Conservation (phyloP, 75 land plant species). For the Selaginella moellendorffii region DNA sequence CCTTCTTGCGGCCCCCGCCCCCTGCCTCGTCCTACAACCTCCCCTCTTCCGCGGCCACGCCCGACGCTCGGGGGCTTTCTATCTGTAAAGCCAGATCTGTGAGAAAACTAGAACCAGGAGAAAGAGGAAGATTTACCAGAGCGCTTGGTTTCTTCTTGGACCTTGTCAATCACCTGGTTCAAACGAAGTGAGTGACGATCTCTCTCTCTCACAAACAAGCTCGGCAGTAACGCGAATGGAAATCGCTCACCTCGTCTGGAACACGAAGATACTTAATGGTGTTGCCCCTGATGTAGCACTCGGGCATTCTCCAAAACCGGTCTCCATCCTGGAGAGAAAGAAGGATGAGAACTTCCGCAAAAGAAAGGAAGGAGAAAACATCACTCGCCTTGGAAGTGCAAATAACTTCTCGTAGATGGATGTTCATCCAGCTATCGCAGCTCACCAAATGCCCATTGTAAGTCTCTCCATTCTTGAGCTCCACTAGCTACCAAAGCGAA, state of each 20-base stretch:
- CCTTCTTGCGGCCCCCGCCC: neutral
- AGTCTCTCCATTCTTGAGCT: conserved; percentile 9
- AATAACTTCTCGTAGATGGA: conserved; percentile 7
- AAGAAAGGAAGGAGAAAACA: neutral
- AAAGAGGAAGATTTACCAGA: neutral
- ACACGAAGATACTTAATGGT: conserved; percentile 6
- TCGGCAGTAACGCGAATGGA: neutral
- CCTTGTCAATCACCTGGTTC: conserved; percentile 7
- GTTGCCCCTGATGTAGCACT: conserved; percentile 7
- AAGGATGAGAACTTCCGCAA: neutral
- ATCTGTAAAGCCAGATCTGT: neutral
- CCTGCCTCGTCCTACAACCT: neutral
- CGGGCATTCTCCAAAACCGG: conserved; percentile 6
- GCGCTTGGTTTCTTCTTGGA: conserved; percentile 4
- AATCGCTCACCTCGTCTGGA: conserved; percentile 3
- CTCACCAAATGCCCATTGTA: conserved; percentile 6
- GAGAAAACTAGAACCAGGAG: neutral
- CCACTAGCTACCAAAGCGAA: neutral
- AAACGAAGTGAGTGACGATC: neutral
- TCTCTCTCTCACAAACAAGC: neutral
- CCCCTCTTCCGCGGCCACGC: neutral
- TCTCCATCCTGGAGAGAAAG: conserved; percentile 6
- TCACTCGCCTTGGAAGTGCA: conserved; percentile 5
- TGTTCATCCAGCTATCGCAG: conserved; percentile 9
- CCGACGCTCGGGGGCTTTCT: neutral